phyloP scores from a whole-genome alignment of 202 grass and related monocot genomes.

The Setaria viridis region DNA sequence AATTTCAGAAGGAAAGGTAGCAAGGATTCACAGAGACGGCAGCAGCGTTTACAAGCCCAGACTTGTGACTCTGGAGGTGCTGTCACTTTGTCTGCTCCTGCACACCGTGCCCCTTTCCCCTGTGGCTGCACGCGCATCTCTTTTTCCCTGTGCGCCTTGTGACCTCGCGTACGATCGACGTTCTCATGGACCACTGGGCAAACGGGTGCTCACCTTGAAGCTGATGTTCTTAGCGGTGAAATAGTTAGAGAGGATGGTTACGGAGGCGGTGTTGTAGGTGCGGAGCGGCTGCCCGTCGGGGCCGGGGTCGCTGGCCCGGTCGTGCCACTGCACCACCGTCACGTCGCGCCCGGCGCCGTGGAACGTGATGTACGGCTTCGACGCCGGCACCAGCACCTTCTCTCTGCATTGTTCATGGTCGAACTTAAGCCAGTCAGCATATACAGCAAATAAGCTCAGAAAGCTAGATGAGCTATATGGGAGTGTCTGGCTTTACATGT shows the following conservation, averaged over 20 bases:
- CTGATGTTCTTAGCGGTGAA: slow-evolving; percentile 99
- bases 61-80: slow-evolving; percentile 40
- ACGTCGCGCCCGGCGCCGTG: slow-evolving; percentile 71
- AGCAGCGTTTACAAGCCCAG: slow-evolving; percentile 14
- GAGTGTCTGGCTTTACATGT: slow-evolving; percentile 59
- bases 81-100: slow-evolving; percentile 51
- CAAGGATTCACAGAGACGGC: not conserved
- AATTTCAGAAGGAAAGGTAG: not conserved
- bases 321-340: slow-evolving; percentile 96
- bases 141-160: slow-evolving; percentile 37
- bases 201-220: slow-evolving; percentile 81
- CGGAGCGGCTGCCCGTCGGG: slow-evolving; percentile 86
- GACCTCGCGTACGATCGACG: slow-evolving; percentile 15
- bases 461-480: not conserved
- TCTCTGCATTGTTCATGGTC: slow-evolving; percentile 52
- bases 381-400: slow-evolving; percentile 84
- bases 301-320: slow-evolving; percentile 81
- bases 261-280: slow-evolving; percentile 95
- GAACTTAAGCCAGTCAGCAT: not conserved
- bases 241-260: slow-evolving; percentile 91
- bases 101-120: not conserved
- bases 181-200: slow-evolving; percentile 30
- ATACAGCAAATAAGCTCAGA: not conserved
- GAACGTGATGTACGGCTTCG: slow-evolving; percentile 94
- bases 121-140: not conserved